Conservation (phyloP, 1,284 basidiomycete species). For the Cutaneotrichosporon sp. region DNA sequence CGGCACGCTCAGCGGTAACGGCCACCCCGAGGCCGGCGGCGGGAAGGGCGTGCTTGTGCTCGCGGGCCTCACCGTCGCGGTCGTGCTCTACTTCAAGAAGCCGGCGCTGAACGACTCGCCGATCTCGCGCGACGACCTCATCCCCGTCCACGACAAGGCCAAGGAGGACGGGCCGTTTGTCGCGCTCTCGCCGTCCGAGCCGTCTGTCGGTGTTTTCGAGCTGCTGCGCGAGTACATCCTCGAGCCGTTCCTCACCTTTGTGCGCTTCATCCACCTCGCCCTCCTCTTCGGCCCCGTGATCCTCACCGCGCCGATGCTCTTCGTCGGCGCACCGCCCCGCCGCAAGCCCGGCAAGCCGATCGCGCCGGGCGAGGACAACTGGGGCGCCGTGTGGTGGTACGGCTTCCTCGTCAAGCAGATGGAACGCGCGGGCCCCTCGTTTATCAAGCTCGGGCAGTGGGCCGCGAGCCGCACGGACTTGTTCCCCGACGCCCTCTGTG, state of each 20-base stretch:
- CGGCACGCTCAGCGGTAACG: constrained; percentile 10
- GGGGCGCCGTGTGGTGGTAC: constrained; percentile 96
- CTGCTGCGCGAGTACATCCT: constrained; percentile 59
- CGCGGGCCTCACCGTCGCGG: constrained; percentile 32
- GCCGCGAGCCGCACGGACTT: constrained; percentile 93
- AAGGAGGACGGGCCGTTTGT: constrained; percentile 18
- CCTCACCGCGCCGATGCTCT: constrained; percentile 77
- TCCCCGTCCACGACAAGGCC: constrained; percentile 24
- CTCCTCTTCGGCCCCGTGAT: constrained; percentile 87
- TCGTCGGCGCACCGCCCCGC: constrained; percentile 64
- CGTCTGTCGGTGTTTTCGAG: constrained; percentile 19
- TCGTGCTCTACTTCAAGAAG: constrained; percentile 30
- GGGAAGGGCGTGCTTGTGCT: constrained; percentile 32
- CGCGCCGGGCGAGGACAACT: constrained; percentile 64
- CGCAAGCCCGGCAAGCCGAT: constrained; percentile 46
- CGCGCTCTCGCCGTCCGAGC: constrained; percentile 25
- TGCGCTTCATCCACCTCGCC: constrained; percentile 82
- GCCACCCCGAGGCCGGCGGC: constrained; percentile 18
- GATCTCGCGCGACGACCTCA: constrained; percentile 13
- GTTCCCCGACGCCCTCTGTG: constrained; percentile 90
- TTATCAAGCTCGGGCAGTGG: constrained; percentile 99
- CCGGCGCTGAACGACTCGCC: constrained; percentile 31
- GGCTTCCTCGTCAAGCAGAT: constrained; percentile 82
- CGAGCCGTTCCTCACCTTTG: constrained; percentile 82
- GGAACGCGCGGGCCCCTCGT: constrained; percentile 94